These are phyloP conservation scores for Heimioporus sp. DNA, from an alignment of 768 basidiomycete species.

Conservation along the genomic window DNA sequence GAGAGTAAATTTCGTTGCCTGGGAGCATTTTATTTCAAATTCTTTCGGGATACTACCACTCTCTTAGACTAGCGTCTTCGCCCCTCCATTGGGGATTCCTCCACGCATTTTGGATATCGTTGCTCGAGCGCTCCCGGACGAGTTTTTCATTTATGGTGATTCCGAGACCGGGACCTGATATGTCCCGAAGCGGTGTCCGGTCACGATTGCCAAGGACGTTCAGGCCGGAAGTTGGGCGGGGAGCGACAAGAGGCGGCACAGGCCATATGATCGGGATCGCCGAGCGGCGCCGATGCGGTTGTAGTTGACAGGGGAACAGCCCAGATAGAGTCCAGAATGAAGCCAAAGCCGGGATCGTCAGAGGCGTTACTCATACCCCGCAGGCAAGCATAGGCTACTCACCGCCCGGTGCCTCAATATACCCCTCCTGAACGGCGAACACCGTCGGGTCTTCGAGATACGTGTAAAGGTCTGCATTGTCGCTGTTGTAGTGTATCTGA, in stretches of 20 bases:
- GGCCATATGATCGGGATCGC: too few relatives aligned
- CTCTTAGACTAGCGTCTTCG: conserved; percentile 50
- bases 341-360: neutral
- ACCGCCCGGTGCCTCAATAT: conserved; percentile 46
- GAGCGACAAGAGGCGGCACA: neutral
- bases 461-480: conserved; percentile 57
- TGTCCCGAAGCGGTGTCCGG: conserved; percentile 4
- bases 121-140: conserved; percentile 35
- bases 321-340: neutral
- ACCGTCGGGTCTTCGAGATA: conserved; percentile 53
- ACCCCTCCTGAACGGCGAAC: conserved; percentile 52
- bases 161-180: conserved; percentile 54
- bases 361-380: neutral
- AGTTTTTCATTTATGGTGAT: conserved; percentile 59
- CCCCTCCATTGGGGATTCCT: conserved; percentile 50
- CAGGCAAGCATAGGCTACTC: neutral
- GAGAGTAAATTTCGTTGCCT: neutral
- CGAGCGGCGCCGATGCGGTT: too few relatives aligned
- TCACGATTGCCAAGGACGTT: neutral
- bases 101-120: conserved; percentile 17
- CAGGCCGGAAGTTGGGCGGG: neutral
- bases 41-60: conserved; percentile 39
- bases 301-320: neutral
- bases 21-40: neutral
- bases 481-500: conserved; percentile 65